Evolutionary conservation across 352 stramenopile genomes (phyloP).

Genomic region (Phytophthora lateralis): DNA sequence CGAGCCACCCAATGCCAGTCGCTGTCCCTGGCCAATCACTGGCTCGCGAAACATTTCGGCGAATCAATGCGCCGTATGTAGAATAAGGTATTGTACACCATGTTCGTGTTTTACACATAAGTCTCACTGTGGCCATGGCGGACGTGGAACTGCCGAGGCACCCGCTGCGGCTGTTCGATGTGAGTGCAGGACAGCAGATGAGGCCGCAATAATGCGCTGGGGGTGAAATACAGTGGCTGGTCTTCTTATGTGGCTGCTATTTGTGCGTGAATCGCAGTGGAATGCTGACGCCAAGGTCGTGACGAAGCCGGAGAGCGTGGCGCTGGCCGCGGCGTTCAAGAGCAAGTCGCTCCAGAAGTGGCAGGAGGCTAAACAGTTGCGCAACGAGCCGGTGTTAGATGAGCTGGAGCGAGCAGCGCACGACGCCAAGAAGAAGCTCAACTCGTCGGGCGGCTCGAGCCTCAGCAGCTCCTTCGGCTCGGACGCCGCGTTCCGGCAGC

Average conservation of each 20-base stretch:
- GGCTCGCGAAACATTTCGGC: conserved; percentile 11
- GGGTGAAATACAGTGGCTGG: neutral
- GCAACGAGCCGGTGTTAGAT: conserved; percentile 48
- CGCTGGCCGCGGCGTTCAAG: conserved; percentile 52
- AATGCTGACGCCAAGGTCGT: conserved; percentile 17
- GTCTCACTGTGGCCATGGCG: conserved; percentile 1
- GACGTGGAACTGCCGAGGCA: conserved; percentile 18
- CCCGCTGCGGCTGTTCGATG: conserved; percentile 34
- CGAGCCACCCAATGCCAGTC: conserved; percentile 20
- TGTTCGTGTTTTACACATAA: neutral
- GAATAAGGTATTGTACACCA: neutral
- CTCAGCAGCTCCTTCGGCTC: conserved; percentile 19
- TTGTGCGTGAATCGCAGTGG: neutral
- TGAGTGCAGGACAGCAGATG: conserved; percentile 7
- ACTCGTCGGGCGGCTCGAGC: conserved; percentile 9
- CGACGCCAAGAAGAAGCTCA: conserved; percentile 29
- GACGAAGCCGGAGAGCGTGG: conserved; percentile 40
- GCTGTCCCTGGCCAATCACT: conserved; percentile 31
- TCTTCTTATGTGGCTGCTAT: conserved; percentile 2
- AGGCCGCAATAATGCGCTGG: neutral
- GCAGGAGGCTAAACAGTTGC: conserved; percentile 51
- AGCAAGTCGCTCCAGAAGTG: conserved; percentile 48
- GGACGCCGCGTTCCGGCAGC: conserved; percentile 48
- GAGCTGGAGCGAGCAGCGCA: conserved; percentile 36
- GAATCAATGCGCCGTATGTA: conserved; percentile 11